These are phyloP conservation scores for Naematelia aurantialba DNA, from an alignment of 768 basidiomycete genomes.

Conservation along the genomic window DNA sequence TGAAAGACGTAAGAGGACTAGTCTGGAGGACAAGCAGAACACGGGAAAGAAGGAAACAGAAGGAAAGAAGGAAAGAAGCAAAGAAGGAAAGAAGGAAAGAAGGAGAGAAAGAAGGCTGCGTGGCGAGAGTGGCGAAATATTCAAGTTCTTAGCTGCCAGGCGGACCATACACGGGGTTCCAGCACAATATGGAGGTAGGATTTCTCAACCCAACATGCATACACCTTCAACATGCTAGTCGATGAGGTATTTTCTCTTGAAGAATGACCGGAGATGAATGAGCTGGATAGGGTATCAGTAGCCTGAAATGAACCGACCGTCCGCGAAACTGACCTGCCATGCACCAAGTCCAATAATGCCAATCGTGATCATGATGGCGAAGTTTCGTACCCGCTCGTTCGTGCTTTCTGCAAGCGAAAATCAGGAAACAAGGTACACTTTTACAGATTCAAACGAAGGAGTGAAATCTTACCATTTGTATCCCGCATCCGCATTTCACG, in stretches of 20 bases:
- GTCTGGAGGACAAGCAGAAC: too few relatives aligned
- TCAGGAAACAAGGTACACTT: not conserved
- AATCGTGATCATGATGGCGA: constrained; percentile 81
- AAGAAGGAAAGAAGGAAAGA: too few relatives aligned
- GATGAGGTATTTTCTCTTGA: constrained; percentile 67
- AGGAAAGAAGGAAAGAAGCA: not conserved
- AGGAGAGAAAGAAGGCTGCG: too few relatives aligned
- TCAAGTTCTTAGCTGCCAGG: too few relatives aligned
- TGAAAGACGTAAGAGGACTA: too few relatives aligned
- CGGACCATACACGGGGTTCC: too few relatives aligned
- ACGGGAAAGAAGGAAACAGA: not conserved
- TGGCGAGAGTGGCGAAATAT: too few relatives aligned
- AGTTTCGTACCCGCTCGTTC: constrained; percentile 82
- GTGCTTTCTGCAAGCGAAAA: constrained; percentile 78
- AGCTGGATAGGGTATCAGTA: constrained; percentile 52
- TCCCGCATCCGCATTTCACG: constrained; percentile 82
- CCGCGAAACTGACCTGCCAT: constrained; percentile 63
- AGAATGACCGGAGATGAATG: constrained; percentile 86
- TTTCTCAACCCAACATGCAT: constrained; percentile 1
- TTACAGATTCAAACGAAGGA: not conserved
- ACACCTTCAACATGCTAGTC: too few relatives aligned
- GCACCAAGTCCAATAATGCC: constrained; percentile 73
- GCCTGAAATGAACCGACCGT: too few relatives aligned
- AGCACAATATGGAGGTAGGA: not conserved
- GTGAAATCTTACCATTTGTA: constrained; percentile 73